Conservation (phyloP, 2,329 filamentous ascomycete genomes). For the Ophiocordyceps camponoti-leonardi region DNA sequence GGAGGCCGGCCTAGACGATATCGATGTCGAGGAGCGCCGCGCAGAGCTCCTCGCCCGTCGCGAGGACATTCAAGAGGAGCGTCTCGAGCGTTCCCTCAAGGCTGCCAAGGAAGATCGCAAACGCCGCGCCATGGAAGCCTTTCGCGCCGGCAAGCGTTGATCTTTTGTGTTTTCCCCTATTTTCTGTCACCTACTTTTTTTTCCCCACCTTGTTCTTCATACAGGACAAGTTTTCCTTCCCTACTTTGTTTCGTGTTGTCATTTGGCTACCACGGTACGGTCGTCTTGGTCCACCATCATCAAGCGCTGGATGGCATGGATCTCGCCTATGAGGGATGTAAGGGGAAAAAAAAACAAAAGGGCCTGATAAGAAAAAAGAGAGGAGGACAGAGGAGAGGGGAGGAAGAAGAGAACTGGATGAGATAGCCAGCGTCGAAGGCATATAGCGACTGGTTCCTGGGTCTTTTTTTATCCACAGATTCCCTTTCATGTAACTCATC, state of each 20-base stretch:
- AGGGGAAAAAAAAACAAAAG: too few relatives aligned
- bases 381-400: background rate
- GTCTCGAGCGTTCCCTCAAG: slow-evolving; percentile 43
- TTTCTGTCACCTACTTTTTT: background rate
- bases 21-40: slow-evolving; percentile 51
- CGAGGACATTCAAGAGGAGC: slow-evolving; percentile 50
- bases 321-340: too few relatives aligned
- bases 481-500: too few relatives aligned
- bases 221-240: background rate
- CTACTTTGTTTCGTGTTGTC: background rate
- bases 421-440: background rate
- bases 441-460: background rate
- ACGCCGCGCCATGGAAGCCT: slow-evolving; percentile 20
- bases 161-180: too few relatives aligned
- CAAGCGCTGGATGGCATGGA: too few relatives aligned
- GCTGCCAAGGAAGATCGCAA: slow-evolving; percentile 42
- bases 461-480: too few relatives aligned
- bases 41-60: slow-evolving; percentile 45
- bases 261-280: background rate
- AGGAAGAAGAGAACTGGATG: background rate
- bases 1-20: slow-evolving; percentile 59
- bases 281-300: background rate
- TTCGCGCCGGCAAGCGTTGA: slow-evolving; percentile 12
- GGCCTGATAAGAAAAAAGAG: too few relatives aligned
- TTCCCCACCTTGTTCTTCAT: background rate